Base-by-base conservation (phyloP, 2,329 filamentous ascomycete genomes). In the Calcarisporium arbuscula region DNA sequence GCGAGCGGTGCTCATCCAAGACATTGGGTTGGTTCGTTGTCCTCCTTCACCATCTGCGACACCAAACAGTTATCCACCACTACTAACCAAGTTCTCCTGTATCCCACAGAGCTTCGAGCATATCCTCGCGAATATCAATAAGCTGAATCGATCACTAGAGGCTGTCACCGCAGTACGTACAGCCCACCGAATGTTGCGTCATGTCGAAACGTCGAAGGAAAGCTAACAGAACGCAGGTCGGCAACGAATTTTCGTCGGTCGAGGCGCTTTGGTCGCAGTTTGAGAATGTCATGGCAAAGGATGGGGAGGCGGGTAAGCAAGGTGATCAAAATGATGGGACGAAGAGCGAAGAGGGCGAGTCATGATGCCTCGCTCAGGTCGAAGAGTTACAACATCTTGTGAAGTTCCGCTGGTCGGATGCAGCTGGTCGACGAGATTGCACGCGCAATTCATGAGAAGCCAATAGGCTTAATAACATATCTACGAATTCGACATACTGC, bases 231-330 rank as follows among this genome's bases (percentile, higher is more conserved):
- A 7, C n/a, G 16, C 35, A 86, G 80, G 81, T 98, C 34, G 92
- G 92, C 23, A 95, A 95, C 61, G 92, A 98, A 54, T 95, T 98
- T 62, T 82, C 85, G n/a, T 89, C 87, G 5, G 92, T 98, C 28
- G 92, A 98, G 60, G 88, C 87, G 19, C 72, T 98, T 12, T 98
- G 92, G 92, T 94, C 85, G 25, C 87, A 94, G 52, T 96, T 98
- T 54, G 92, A 98, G 64, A 85, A 82, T 47, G 89, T 96, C 49
- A 96, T 95, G 89, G 85, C 77, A 8, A 85, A 82, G 51, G 74
- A 82, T 36, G 65, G 47, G 12, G 57, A 55, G 19, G 49, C 44
- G 25, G 27, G 49, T 42, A 32, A 43, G 32, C 50, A 53, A 3
- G 44, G 54, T 14, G 51, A 45, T 10, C 46, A 51, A 25, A 48